Percentiles rank a stretch among this genome's conserved stretches.
Conservation (phyloP, 2,329 filamentous ascomycete species). For the Leptographium galeiforme region DNA sequence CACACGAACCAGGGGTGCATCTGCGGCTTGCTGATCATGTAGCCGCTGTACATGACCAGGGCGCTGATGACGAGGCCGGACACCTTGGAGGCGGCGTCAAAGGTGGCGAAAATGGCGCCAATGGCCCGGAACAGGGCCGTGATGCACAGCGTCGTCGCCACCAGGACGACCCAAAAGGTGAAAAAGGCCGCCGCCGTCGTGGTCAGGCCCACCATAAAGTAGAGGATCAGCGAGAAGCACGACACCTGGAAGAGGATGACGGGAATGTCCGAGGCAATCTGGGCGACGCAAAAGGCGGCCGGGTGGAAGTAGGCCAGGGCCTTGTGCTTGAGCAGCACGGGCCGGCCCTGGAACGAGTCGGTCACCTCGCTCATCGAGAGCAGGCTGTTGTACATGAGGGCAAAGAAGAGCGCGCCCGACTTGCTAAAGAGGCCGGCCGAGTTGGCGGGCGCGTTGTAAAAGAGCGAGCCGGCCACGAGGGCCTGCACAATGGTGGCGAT, state of each 20-base stretch:
- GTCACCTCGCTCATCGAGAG: constrained; percentile 64
- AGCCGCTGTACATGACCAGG: constrained; percentile 55
- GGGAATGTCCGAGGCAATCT: constrained; percentile 45
- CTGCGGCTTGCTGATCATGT: constrained; percentile 53
- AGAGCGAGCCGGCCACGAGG: constrained; percentile 66
- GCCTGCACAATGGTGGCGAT: constrained; percentile 63
- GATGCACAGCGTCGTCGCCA: constrained; percentile 25
- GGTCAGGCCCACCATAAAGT: constrained; percentile 64
- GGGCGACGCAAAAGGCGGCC: constrained; percentile 42
- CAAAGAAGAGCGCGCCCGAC: constrained; percentile 35
- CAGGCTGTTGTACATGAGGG: constrained; percentile 41
- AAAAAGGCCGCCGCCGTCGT: constrained; percentile 54
- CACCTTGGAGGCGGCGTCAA: constrained; percentile 50
- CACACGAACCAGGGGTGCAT: constrained; percentile 52
- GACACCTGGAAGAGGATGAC: constrained; percentile 50
- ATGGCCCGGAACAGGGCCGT: constrained; percentile 49
- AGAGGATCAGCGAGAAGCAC: constrained; percentile 57
- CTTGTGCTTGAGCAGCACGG: constrained; percentile 40
- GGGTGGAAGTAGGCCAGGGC: constrained; percentile 38
- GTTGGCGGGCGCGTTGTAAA: constrained; percentile 51
- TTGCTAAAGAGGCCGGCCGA: constrained; percentile 51
- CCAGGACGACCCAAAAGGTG: constrained; percentile 35
- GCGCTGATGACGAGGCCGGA: constrained; percentile 44
- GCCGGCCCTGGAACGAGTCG: constrained; percentile 47
- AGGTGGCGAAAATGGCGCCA: constrained; percentile 43